These are phyloP conservation scores for Mesembryanthemum crystallinum DNA, from an alignment of 148 eudicot genomes.

Conservation along the genomic window DNA sequence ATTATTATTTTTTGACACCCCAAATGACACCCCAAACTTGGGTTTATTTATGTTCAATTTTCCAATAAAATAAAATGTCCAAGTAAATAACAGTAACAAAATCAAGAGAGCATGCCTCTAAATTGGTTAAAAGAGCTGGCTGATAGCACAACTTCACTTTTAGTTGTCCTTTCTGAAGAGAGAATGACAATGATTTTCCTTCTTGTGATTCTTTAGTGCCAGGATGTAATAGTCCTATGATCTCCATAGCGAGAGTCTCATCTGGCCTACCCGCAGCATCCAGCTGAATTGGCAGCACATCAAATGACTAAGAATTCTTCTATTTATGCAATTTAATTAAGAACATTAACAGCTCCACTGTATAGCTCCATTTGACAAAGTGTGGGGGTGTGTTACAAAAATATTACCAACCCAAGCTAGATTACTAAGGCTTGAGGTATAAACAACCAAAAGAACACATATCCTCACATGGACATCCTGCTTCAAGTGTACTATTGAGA, in stretches of 20 bases:
- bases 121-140: conserved; percentile 67
- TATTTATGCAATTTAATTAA: not conserved
- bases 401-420: not conserved
- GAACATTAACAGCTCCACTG: not conserved
- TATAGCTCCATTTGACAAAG: not conserved
- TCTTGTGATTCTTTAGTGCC: conserved; percentile 49
- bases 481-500: not conserved
- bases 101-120: conserved; percentile 57
- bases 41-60: no score
- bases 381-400: not conserved
- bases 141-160: conserved; percentile 69
- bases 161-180: conserved; percentile 93
- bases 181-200: conserved; percentile 63
- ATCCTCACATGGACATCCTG: not conserved
- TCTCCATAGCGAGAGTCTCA: conserved; percentile 80
- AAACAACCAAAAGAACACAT: not conserved
- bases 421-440: not conserved
- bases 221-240: conserved; percentile 60
- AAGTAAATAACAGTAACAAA: not conserved
- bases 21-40: no score
- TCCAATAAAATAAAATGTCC: conserved; percentile 3
- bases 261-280: conserved; percentile 96
- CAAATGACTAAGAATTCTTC: conserved; percentile 13
- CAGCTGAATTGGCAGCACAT: conserved; percentile 54
- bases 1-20: no score